Base-by-base conservation (phyloP, 2,329 filamentous ascomycete species). In the Sclerotinia spermophila region DNA sequence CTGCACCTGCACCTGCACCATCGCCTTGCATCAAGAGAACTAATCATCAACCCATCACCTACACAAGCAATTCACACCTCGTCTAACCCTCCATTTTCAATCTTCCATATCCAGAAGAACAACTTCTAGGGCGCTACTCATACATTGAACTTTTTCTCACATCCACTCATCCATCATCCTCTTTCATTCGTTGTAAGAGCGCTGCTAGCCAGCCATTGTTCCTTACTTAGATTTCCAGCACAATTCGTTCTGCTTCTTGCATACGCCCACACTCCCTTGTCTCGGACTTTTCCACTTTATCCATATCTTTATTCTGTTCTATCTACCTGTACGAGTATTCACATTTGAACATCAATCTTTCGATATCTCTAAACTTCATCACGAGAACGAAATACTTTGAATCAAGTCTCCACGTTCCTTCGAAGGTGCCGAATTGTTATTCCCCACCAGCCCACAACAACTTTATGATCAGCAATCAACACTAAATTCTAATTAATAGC, bases 141-240 rank as follows among this genome's bases (percentile, higher is more conserved):
- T 45, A 42, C 58, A 64, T 44, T 51, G 27, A 60, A 40, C 27
- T 33, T 60, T 42, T 24, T 19, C 33, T 48, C 21, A 6, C n/a
- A 42, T 27, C 68, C 68, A 70, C 61, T 67, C 62, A 58, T 33
- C 40, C 21, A 51, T 67, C 62, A 58, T 33, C 40, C 21, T 59
- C 51, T 27, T 55, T 40, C 35, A 4, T 70, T 67, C 38, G 27
- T 38, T 59, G 67, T 13, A 40, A 68, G 44, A 69, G 44, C 10
- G 67, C 58, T 69, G 67, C 68, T 59, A 70, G 68, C 42, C 69
- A 68, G 69, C 64, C 27, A 71, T 71, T 60, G 69, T 67, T 59
- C 68, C 61, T 70, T 67, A 51, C 62, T 70, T 67, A 51, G 51
- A 56, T 70, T 44, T 67, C 53, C 48, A 38, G 35, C 51, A 58